Percentiles rank a stretch among this genome's conserved stretches.
Conservation (phyloP, 2,329 filamentous ascomycete species). For the Nothopassalora personata region DNA sequence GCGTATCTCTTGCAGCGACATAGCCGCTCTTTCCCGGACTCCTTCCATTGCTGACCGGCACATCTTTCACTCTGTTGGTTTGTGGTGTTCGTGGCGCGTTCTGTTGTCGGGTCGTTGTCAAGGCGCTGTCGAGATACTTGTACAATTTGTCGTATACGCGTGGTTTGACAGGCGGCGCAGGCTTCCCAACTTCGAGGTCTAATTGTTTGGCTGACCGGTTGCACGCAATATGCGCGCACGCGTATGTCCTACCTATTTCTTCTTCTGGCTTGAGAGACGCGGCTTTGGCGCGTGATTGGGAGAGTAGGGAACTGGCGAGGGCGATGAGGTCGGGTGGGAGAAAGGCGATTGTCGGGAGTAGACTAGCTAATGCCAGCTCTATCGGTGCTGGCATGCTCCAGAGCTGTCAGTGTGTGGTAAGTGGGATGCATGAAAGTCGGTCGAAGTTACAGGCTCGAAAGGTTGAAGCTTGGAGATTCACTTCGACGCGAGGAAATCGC, state of each 20-base stretch:
- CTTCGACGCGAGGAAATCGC: background rate
- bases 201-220: slow-evolving; percentile 74
- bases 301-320: slow-evolving; percentile 66
- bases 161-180: slow-evolving; percentile 71
- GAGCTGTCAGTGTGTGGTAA: background rate
- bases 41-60: background rate
- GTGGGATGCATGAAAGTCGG: background rate
- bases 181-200: slow-evolving; percentile 69
- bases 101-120: slow-evolving; percentile 37
- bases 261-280: slow-evolving; percentile 76
- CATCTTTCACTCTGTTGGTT: slow-evolving; percentile 7
- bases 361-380: slow-evolving; percentile 65
- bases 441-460: background rate
- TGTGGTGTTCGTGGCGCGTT: slow-evolving; percentile 34
- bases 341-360: slow-evolving; percentile 67
- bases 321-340: slow-evolving; percentile 66
- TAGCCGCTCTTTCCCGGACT: slow-evolving; percentile 13
- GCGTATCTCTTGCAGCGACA: background rate
- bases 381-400: slow-evolving; percentile 62
- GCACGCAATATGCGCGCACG: slow-evolving; percentile 84
- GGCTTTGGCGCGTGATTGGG: slow-evolving; percentile 73
- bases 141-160: slow-evolving; percentile 81
- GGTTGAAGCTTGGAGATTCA: slow-evolving; percentile 3
- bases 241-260: slow-evolving; percentile 78
- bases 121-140: slow-evolving; percentile 67